A percentile compares a stretch with the other conserved stretches of the same genome.
These are phyloP conservation scores for Shiraia bambusicola DNA, from an alignment of 2,329 filamentous ascomycete species.

Conservation along the genomic window DNA sequence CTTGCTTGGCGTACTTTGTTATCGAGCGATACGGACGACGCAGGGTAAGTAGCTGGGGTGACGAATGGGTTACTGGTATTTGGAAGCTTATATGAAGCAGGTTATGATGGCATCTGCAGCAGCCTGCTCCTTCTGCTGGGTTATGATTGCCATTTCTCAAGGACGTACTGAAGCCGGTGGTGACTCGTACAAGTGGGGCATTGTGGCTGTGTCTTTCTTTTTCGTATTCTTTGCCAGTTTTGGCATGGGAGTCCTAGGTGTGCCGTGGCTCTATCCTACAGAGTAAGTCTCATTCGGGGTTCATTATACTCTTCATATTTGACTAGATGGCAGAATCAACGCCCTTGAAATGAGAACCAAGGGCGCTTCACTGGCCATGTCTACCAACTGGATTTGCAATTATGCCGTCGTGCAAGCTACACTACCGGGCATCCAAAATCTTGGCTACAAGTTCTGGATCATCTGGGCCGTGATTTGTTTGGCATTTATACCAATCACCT, in stretches of 20 bases:
- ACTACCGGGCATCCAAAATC: conserved; percentile 42
- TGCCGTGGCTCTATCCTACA: conserved; percentile 41
- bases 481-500: conserved; percentile 54
- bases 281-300: conserved; percentile 14
- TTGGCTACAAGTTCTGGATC: conserved; percentile 57
- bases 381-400: conserved; percentile 39
- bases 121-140: conserved; percentile 54
- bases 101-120: conserved; percentile 53
- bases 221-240: conserved; percentile 41
- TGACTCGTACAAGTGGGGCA: conserved; percentile 48
- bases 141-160: conserved; percentile 51
- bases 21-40: conserved; percentile 53
- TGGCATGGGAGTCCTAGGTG: conserved; percentile 39
- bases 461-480: conserved; percentile 59
- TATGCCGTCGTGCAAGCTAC: conserved; percentile 39
- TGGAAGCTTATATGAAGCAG: conserved; percentile 6
- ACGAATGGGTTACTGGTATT: not conserved
- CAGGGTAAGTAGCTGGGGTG: conserved; percentile 17
- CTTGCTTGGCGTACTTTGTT: conserved; percentile 48
- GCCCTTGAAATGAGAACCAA: conserved; percentile 41
- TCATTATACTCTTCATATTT: not conserved
- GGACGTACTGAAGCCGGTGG: conserved; percentile 46
- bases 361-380: conserved; percentile 37
- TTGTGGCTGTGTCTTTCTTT: conserved; percentile 52
- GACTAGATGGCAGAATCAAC: conserved; percentile 23